Base-by-base conservation (phyloP, 163 green algal genomes). In the Coccomyxa subellipsoidea region DNA sequence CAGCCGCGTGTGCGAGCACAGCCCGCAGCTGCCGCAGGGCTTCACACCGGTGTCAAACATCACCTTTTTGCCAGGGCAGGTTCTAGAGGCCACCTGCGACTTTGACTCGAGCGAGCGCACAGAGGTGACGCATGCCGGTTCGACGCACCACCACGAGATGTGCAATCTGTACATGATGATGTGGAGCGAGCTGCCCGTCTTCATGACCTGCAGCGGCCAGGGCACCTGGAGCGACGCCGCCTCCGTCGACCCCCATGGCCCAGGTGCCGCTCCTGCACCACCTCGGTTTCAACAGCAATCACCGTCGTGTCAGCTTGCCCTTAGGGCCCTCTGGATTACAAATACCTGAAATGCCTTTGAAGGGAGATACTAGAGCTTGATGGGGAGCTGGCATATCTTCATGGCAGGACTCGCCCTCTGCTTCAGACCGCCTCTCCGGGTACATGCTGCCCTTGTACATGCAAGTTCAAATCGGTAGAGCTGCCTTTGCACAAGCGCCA, bases 91-190 rank as follows among this genome's bases (percentile, higher is more conserved):
- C 31, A 94, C 93, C 0, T 98, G 95, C 84, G 87, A 92, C 59
- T 98, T 96, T 79, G 83, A 98, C 87, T 94, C 92, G 3, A 84
- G 66, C 4, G 77, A 83, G 39, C 32, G 32, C 3, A 38, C 59
- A 32, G 10, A 79, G 31, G 37, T 38, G 12, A 76, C 71, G 31
- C 38, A 53, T 32, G 84, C 84, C 47, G 84, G 84, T 7, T 53
- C 71, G 29, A 84, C 81, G 32, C 82, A 85, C 75, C 39, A 84
- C 47, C 66, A 97, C 78, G 95, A 98, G 84, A 97, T 98, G 94
- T 97, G 94, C 87, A 97, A 98, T 88, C 86, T 97, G 73, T 96
- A 97, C 87, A 80, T 97, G 38, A 96, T 97, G 88, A 80, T 92
- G n/a, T 90, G 87, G 79, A 85, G 84, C 21, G 78, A 91, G 70